These are phyloP conservation scores for Micractinium conductrix DNA, from an alignment of 139 green algal species.

Conservation along the genomic window DNA sequence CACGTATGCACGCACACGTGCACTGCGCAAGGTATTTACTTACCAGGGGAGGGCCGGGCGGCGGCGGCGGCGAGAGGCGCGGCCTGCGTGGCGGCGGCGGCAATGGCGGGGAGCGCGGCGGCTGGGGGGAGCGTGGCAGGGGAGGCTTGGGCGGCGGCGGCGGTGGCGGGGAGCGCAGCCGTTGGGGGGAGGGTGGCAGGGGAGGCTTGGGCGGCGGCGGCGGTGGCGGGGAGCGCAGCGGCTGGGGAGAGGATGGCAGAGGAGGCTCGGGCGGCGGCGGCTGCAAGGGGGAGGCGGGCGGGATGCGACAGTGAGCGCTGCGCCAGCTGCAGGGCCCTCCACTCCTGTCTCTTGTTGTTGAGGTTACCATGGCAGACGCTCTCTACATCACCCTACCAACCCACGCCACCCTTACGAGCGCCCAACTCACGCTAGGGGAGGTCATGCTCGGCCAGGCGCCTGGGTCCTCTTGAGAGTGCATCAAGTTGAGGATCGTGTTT, in stretches of 20 bases:
- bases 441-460: neutral
- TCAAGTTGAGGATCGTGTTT: slow-evolving; percentile 23
- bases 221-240: neutral
- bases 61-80: neutral
- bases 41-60: neutral
- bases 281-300: too few species aligned
- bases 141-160: neutral
- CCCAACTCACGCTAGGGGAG: neutral
- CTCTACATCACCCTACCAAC: too few species aligned
- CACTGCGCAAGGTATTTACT: too few species aligned
- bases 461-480: neutral
- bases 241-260: too few species aligned
- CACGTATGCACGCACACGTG: too few species aligned
- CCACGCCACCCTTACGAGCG: too few species aligned
- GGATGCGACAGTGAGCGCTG: too few species aligned
- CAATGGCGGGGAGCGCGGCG: neutral
- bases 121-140: neutral
- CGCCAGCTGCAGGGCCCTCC: too few species aligned
- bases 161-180: neutral
- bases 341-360: too few species aligned
- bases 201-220: neutral
- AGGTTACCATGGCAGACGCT: too few species aligned
- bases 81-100: neutral
- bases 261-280: neutral
- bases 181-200: neutral